Evolutionary conservation across 176 grass and related monocot genomes (phyloP), one percentile per base, ranked within the genome.

Genomic region (Hsuehochloa calcarea): DNA sequence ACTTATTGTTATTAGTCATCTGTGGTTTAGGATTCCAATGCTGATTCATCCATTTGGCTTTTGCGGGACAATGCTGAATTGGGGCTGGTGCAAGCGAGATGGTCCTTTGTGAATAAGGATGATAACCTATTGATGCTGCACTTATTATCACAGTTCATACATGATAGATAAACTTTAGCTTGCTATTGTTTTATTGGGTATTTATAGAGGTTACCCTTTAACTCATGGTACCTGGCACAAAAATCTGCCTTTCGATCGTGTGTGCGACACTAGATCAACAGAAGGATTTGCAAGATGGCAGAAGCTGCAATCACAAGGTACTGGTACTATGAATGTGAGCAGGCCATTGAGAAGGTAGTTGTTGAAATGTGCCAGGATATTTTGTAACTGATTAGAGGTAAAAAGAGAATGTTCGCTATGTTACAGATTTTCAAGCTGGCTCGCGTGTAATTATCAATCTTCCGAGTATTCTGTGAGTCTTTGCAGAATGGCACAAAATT

Each of bases 321-420:
- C 51, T 99, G 92, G 91, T 96, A 93, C 90, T 65, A 99, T 92
- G 82, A 15, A 40, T 99, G 97, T 72, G 81, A 82, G 59, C 90
- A 74, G 54, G 25, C 84, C 37, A 86, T 92, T 8, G 77, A 89
- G 58, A 77, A 86, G 23, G 89, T 29, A 29, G 29, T 29, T 29
- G 29, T 1, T 29, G 29, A 29, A 29, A 29, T 29, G 29, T 29
- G 29, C 29, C 29, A 29, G 29, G 29, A 29, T 29, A 29, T 29
- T 29, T 29, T 29, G 29, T 29, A 29, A 29, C 29, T 29, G 29
- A 29, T 29, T 29, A 29, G 29, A 29, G 29, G 29, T 29, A 29
- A 29, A 29, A 29, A 29, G 1, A 29, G 29, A 29, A 29, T 29
- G 29, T 29, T 29, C 29, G 29, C 29, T 29, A 29, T 29, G 29